Conservation (phyloP, 805 yeast species). For the Ogataea nitratoaversa region DNA sequence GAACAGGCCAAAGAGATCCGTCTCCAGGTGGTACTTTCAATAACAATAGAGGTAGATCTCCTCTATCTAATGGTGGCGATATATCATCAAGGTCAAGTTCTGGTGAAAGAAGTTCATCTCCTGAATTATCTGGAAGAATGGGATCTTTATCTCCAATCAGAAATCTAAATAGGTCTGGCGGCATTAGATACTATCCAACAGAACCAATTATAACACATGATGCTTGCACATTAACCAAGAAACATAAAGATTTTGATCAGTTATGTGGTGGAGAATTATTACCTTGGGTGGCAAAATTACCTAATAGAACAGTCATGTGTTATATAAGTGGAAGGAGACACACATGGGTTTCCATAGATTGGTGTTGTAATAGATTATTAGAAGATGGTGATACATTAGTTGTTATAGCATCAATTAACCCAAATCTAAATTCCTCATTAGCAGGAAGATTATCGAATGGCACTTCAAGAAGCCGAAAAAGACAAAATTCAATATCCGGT, state of each 20-base stretch:
- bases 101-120: slow-evolving; percentile 23
- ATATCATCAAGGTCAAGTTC: slow-evolving; percentile 13
- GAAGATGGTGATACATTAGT: slow-evolving; percentile 66
- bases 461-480: slow-evolving; percentile 1
- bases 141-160: slow-evolving; percentile 23
- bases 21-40: slow-evolving; percentile 15
- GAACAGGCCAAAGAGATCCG: slow-evolving; percentile 14
- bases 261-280: slow-evolving; percentile 38
- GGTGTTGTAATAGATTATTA: slow-evolving; percentile 51
- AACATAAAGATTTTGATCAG: slow-evolving; percentile 44
- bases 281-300: slow-evolving; percentile 33
- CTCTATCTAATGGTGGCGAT: slow-evolving; percentile 13
- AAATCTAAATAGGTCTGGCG: slow-evolving; percentile 5
- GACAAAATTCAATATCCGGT: slow-evolving; percentile 21
- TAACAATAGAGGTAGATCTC: slow-evolving; percentile 19
- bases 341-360: slow-evolving; percentile 81
- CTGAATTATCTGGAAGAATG: slow-evolving; percentile 10
- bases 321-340: slow-evolving; percentile 69
- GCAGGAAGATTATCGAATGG: slow-evolving; percentile 19
- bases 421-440: slow-evolving; percentile 22
- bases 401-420: slow-evolving; percentile 50
- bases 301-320: slow-evolving; percentile 53
- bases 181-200: slow-evolving; percentile 28
- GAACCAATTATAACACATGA: slow-evolving; percentile 36
- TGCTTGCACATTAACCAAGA: slow-evolving; percentile 40